Base-by-base conservation (phyloP, 495 filamentous ascomycete genomes). In the Daldinia loculata region DNA sequence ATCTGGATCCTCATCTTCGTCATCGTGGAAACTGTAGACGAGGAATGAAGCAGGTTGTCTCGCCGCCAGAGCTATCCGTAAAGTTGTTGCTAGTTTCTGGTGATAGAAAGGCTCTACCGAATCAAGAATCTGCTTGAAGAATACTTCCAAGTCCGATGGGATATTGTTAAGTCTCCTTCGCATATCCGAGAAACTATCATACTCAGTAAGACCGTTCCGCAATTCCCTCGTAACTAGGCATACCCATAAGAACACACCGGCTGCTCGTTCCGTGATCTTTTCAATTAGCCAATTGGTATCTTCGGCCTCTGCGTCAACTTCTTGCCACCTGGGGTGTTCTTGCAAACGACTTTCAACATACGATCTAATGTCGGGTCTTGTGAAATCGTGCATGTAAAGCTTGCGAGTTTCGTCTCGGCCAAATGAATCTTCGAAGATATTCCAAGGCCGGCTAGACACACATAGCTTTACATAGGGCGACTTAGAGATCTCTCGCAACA, bases 391-490 rank as follows among this genome's bases (percentile, higher is more conserved):
- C 4, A 68, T 48, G 0, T 15, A 26, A 30, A 68, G 50, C n/a
- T 34, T 38, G 24, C 24, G 24, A n/a, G 50, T n/a, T 9, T 34
- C 15, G 15, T 58, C 4, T 9, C 19, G 26, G 1, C 71, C 73
- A 39, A 85, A 85, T 0, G 67, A 72, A 60, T 82, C 74, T 32
- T 78, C 65, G 58, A 87, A 87, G 0, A 73, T 71, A 30, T 77
- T 78, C 80, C 77, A 83, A 0, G 84, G 83, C 3, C 85, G 78
- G 66, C 86, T 87, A 6, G 84, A 81, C 0, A 85, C 71, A 62
- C 85, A 87, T 12, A 84, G 11, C 57, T 86, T 87, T 56, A 85
- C 60, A 58, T 79, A 69, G 0, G 57, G 9, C 14, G 51, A 63
- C 6, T 24, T 27, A 6, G 66, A 17, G 0, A 77, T 15, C 2